Evolutionary conservation across 208 protist species (phyloP), one percentile per base, ranked within the genome.

Genomic region (Leishmania major): DNA sequence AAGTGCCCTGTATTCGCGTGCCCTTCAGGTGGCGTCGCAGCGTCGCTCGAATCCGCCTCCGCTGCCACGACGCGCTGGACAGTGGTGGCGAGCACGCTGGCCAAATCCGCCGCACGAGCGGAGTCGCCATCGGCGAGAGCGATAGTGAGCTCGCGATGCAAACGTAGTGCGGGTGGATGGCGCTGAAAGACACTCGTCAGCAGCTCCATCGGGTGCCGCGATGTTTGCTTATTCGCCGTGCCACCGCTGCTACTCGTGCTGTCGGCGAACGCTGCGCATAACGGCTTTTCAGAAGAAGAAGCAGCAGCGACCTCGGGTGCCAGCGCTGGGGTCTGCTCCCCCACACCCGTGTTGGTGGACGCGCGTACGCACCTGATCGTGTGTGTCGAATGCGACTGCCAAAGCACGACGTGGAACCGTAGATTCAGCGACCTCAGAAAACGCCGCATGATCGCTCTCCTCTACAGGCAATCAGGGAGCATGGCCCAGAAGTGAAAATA

Each of bases 101-200:
- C 94, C 37, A 95, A 78, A 60, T 97, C 94, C 1, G 92, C 87
- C 17, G 94, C 90, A 7, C 78, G 79, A 19, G 87, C 86, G 2
- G 89, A 84, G 57, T 97, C 91, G 28, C 94, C 94, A 19, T 82
- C 67, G 6, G 94, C 87, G 28, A 97, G 67, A n/a, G 84, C 81
- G 35, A 93, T 89, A 1, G 90, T 96, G 47, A 97, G 85, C 77
- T 95, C 93, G 0, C 89, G 89, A 77, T 97, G 94, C 35, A 96
- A 86, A 0, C 88, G 86, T 47, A 95, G 84, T 1, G 93, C 91
- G 1, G 87, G 87, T 3, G 92, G 92, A 78, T 96, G 89, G 2
- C n/a, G 71, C 43, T 89, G 78, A 73, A 97, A 97, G n/a, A 97
- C 86, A 69, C 64, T n/a, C 17, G 88, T 87, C 0, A 97, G 87